phyloP scores from a whole-genome alignment of 495 filamentous ascomycete genomes.

The Hypomontagnella submonticulosa region DNA sequence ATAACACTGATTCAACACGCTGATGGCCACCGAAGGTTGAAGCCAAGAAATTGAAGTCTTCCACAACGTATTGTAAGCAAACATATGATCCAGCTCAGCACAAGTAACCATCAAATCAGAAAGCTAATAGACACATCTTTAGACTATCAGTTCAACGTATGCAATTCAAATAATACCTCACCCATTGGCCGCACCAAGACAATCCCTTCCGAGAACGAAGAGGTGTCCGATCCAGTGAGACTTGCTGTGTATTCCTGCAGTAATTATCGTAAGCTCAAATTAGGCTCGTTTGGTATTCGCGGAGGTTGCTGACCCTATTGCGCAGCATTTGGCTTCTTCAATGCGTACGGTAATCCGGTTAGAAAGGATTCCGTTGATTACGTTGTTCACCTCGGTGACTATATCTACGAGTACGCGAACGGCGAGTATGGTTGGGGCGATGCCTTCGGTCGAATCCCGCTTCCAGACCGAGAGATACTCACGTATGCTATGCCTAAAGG shows the following conservation, averaged over 20 bases:
- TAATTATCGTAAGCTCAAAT: constrained; percentile 58
- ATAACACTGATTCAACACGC: not conserved
- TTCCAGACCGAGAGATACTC: constrained; percentile 62
- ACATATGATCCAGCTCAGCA: not conserved
- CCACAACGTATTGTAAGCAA: constrained; percentile 62
- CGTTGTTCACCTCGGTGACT: constrained; percentile 72
- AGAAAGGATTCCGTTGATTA: constrained; percentile 73
- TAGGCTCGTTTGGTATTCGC: constrained; percentile 29
- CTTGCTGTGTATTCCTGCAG: constrained; percentile 65
- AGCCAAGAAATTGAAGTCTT: constrained; percentile 65
- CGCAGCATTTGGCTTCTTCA: constrained; percentile 66
- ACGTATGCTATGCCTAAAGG: constrained; percentile 45
- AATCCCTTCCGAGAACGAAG: constrained; percentile 52
- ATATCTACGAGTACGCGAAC: constrained; percentile 70
- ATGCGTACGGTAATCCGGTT: constrained; percentile 71
- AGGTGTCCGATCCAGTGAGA: constrained; percentile 53
- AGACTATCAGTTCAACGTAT: constrained; percentile 64
- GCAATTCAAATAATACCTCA: constrained; percentile 55
- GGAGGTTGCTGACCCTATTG: constrained; percentile 19
- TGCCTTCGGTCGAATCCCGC: constrained; percentile 62
- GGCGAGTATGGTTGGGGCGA: constrained; percentile 67
- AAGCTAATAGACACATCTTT: not conserved
- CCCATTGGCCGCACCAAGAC: constrained; percentile 65
- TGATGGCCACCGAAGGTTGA: constrained; percentile 59
- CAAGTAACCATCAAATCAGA: not conserved